These are phyloP conservation scores for Monilinia fructigena DNA, from an alignment of 2,329 filamentous ascomycete species.

Conservation along the genomic window DNA sequence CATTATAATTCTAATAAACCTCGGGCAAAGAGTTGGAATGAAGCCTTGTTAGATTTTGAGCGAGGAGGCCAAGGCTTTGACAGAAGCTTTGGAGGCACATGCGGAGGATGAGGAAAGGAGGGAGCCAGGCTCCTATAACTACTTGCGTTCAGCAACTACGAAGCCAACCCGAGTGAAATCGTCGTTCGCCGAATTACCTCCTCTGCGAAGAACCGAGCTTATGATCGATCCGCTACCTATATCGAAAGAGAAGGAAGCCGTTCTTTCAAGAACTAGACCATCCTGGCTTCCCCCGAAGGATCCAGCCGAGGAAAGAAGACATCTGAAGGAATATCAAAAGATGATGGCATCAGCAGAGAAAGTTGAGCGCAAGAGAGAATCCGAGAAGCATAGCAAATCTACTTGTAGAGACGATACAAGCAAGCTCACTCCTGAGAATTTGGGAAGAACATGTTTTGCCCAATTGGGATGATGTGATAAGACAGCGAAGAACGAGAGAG, in stretches of 20 bases:
- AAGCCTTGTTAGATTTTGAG: conserved; percentile 66
- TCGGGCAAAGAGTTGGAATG: conserved; percentile 72
- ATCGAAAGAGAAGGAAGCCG: conserved; percentile 83
- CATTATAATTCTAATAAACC: conserved; percentile 45
- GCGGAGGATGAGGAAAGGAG: conserved; percentile 62
- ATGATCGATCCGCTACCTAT: conserved; percentile 83
- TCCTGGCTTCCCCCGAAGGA: conserved; percentile 86
- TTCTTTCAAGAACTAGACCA: conserved; percentile 74
- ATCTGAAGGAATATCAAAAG: conserved; percentile 79
- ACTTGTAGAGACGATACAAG: conserved; percentile 53
- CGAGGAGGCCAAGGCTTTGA: conserved; percentile 70
- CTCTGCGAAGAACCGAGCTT: conserved; percentile 59
- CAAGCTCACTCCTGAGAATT: conserved; percentile 55
- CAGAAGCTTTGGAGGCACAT: conserved; percentile 77
- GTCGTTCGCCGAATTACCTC: conserved; percentile 65
- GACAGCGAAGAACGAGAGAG: conserved; percentile 67
- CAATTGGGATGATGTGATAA: conserved; percentile 70
- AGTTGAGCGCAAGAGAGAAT: conserved; percentile 59
- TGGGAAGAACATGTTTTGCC: conserved; percentile 78
- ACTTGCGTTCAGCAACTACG: conserved; percentile 42
- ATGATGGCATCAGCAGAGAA: conserved; percentile 70
- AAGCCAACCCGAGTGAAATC: conserved; percentile 59
- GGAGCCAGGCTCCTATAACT: conserved; percentile 37
- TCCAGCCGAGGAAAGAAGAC: conserved; percentile 84
- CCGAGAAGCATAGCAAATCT: conserved; percentile 51